Conservation (phyloP, 2,329 filamentous ascomycete species). For the Venturia effusa region DNA sequence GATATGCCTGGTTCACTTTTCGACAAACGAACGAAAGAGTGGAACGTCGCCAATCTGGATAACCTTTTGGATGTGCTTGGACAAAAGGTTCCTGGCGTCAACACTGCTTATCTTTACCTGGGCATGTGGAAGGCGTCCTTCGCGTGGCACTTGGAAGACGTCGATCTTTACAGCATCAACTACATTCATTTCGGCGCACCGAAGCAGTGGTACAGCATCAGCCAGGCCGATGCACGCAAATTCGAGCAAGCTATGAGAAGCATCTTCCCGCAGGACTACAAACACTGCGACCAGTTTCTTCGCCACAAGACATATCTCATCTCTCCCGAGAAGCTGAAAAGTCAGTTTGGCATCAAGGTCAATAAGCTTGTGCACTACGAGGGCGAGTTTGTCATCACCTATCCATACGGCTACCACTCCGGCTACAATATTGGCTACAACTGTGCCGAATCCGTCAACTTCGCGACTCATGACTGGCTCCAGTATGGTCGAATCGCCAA, state of each 20-base stretch:
- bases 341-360: constrained; percentile 87
- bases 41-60: constrained; percentile 92
- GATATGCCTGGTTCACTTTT: constrained; percentile 96
- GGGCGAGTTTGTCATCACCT: constrained; percentile 96
- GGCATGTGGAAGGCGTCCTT: constrained; percentile 99
- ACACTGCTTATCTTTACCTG: constrained; percentile 93
- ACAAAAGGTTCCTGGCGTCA: constrained; percentile 92
- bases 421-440: constrained; percentile 98
- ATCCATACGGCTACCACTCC: constrained; percentile 96
- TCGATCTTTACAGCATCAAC: constrained; percentile 99
- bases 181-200: constrained; percentile 98
- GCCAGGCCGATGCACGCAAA: constrained; percentile 81
- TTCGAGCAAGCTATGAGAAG: constrained; percentile 94
- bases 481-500: constrained; percentile 93
- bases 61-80: constrained; percentile 91
- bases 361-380: constrained; percentile 94
- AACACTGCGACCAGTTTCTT: constrained; percentile 90
- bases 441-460: constrained; percentile 97
- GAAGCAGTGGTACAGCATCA: constrained; percentile 99
- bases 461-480: constrained; percentile 89
- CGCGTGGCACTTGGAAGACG: constrained; percentile 96
- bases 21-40: constrained; percentile 68
- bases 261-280: constrained; percentile 89
- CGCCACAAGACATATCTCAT: constrained; percentile 97
- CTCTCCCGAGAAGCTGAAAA: constrained; percentile 75